Evolutionary conservation across 1,284 basidiomycete genomes (phyloP).

Genomic region (Ceraceosorus bombacis): DNA sequence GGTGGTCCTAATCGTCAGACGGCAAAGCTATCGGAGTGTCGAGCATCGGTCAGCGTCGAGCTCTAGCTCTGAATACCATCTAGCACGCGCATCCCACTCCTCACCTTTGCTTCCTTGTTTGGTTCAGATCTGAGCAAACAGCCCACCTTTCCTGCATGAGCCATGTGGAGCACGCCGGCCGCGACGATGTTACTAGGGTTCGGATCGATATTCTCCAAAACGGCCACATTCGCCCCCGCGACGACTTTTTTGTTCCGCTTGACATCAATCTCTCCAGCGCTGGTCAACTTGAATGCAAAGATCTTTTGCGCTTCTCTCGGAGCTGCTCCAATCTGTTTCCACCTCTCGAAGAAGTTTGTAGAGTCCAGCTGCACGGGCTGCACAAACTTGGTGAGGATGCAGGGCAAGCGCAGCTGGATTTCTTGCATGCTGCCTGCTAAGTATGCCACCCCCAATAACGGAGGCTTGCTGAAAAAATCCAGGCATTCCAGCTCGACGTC

Average conservation of each 20-base stretch:
- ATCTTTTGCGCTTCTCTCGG: conserved; percentile 83
- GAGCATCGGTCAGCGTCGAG: conserved; percentile 1
- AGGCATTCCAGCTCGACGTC: conserved; percentile 90
- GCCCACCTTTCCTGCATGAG: conserved; percentile 80
- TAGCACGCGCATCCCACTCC: conserved; percentile 18
- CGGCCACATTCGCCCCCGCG: conserved; percentile 64
- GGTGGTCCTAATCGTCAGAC: conserved; percentile 87
- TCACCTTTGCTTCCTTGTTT: conserved; percentile 83
- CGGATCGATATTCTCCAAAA: conserved; percentile 59
- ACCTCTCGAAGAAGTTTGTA: conserved; percentile 89
- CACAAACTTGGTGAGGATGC: conserved; percentile 83
- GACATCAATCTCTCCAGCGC: conserved; percentile 64
- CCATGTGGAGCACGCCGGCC: conserved; percentile 85
- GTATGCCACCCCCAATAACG: conserved; percentile 81
- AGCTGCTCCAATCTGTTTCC: conserved; percentile 91
- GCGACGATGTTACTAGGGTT: conserved; percentile 75
- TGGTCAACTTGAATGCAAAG: conserved; percentile 66
- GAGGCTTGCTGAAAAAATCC: conserved; percentile 67
- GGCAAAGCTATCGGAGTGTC: conserved; percentile 62
- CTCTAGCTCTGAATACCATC: neutral
- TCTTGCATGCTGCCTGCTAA: conserved; percentile 84
- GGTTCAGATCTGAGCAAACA: conserved; percentile 88
- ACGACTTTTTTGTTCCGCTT: conserved; percentile 67
- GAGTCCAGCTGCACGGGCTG: conserved; percentile 78
- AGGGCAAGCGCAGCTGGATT: conserved; percentile 73